These are phyloP conservation scores for Tulasnella calospora DNA, from an alignment of 768 basidiomycete species.

Conservation along the genomic window DNA sequence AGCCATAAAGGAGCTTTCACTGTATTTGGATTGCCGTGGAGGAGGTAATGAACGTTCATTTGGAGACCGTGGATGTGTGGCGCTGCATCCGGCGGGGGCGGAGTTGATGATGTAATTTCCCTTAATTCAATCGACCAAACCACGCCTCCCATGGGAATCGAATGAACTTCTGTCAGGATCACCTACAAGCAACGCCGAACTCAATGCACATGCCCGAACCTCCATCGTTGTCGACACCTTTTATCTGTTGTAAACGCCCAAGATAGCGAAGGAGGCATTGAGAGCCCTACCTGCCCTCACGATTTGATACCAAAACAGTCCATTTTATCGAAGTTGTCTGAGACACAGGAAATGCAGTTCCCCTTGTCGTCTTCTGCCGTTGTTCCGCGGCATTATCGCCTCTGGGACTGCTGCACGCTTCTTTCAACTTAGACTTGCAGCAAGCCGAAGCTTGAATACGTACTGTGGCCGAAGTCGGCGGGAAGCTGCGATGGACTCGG, in stretches of 20 bases:
- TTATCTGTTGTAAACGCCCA: too few species aligned
- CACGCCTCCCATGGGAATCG: not conserved
- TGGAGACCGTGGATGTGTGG: not conserved
- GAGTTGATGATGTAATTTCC: not conserved
- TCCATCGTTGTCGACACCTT: not conserved
- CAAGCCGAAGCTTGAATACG: not conserved
- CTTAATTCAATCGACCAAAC: not conserved
- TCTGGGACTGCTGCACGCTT: not conserved
- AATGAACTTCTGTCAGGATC: not conserved
- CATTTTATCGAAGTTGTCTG: too few species aligned
- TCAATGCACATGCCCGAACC: not conserved
- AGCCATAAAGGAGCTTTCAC: not conserved
- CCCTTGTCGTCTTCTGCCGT: not conserved
- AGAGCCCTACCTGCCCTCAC: too few species aligned
- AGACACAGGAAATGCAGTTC: not conserved
- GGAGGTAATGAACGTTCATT: not conserved
- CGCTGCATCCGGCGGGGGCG: not conserved
- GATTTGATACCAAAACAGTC: too few species aligned
- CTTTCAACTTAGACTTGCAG: not conserved
- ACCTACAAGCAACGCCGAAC: not conserved
- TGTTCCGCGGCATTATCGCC: not conserved
- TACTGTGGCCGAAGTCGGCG: not conserved
- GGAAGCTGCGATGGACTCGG: not conserved
- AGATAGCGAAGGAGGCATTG: too few species aligned
- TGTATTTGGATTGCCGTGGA: not conserved